These are phyloP conservation scores for Cyanidiococcus yangmingshanensis DNA, from an alignment of 23 red algal genomes.

Conservation along the genomic window DNA sequence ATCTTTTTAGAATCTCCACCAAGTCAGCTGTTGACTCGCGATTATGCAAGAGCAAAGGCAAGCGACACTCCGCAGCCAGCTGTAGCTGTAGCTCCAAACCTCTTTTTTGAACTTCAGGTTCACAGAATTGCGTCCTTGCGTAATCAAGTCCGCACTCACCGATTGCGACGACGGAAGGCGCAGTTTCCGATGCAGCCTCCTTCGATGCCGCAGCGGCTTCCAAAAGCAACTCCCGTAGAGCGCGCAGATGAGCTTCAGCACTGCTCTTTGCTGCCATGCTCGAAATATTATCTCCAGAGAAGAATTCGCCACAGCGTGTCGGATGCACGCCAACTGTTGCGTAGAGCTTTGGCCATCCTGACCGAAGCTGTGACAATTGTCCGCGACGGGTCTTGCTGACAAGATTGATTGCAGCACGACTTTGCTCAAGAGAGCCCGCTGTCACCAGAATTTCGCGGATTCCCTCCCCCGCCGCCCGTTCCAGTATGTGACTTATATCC, in stretches of 20 bases:
- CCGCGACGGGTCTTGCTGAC: background rate
- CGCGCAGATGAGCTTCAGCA: conserved; percentile 28
- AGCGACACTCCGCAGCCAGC: conserved; percentile 43
- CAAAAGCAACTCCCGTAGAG: conserved; percentile 8
- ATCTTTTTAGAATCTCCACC: conserved; percentile 25
- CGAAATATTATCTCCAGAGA: background rate
- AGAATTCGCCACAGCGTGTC: conserved; percentile 40
- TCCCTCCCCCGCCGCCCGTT: conserved; percentile 40
- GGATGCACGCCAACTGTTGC: conserved; percentile 94
- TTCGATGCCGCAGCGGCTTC: background rate
- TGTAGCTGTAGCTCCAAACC: conserved; percentile 67
- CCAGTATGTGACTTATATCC: conserved; percentile 56
- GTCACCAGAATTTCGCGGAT: conserved; percentile 57
- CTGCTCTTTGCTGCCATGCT: conserved; percentile 21
- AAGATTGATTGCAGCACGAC: conserved; percentile 44
- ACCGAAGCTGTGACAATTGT: background rate
- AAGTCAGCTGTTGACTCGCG: conserved; percentile 68
- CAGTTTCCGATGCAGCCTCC: background rate
- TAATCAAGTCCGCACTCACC: conserved; percentile 97
- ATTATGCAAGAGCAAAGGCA: conserved; percentile 91
- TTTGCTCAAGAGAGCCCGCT: conserved; percentile 63
- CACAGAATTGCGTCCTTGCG: conserved; percentile 67
- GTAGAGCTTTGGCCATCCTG: conserved; percentile 35
- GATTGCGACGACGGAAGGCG: conserved; percentile 63
- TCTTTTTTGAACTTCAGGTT: conserved; percentile 34